phyloP scores from a whole-genome alignment of 2,329 filamentous ascomycete genomes.

The Aspergillus luchuensis region DNA sequence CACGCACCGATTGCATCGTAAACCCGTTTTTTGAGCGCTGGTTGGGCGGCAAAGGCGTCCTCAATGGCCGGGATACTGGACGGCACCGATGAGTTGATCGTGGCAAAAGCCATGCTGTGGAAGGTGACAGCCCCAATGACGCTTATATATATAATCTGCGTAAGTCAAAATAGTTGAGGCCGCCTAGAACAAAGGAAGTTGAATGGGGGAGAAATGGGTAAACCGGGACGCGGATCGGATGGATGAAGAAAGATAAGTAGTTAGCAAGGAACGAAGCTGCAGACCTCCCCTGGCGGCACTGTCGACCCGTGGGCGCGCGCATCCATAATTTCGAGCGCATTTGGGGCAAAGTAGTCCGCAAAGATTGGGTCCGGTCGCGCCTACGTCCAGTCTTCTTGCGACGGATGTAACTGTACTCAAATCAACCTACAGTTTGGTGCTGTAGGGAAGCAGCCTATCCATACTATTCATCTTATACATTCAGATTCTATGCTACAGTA shows the following conservation, averaged over 20 bases:
- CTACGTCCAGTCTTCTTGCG: background rate
- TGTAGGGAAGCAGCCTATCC: background rate
- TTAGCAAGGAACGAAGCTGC: background rate
- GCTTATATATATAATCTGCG: background rate
- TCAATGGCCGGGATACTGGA: conserved; percentile 39
- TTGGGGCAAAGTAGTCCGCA: background rate
- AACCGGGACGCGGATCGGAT: background rate
- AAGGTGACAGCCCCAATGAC: background rate
- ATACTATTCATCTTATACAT: conserved; percentile 20
- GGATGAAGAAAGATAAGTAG: conserved; percentile 1
- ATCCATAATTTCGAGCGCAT: background rate
- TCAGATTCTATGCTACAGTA: conserved; percentile 31
- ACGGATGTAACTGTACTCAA: background rate
- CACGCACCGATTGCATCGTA: conserved; percentile 48
- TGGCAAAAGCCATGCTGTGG: conserved; percentile 41
- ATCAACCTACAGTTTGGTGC: background rate
- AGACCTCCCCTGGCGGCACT: conserved; percentile 5
- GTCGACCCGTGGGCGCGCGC: conserved; percentile 4
- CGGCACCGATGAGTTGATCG: conserved; percentile 32
- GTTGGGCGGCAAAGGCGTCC: conserved; percentile 44
- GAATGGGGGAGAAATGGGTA: background rate
- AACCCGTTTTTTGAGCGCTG: conserved; percentile 43
- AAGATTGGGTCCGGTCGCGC: background rate
- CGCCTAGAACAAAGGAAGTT: background rate
- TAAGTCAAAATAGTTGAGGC: background rate